phyloP scores from a whole-genome alignment of 1,139 yeast genomes.

The Hyphopichia buzzinii region DNA sequence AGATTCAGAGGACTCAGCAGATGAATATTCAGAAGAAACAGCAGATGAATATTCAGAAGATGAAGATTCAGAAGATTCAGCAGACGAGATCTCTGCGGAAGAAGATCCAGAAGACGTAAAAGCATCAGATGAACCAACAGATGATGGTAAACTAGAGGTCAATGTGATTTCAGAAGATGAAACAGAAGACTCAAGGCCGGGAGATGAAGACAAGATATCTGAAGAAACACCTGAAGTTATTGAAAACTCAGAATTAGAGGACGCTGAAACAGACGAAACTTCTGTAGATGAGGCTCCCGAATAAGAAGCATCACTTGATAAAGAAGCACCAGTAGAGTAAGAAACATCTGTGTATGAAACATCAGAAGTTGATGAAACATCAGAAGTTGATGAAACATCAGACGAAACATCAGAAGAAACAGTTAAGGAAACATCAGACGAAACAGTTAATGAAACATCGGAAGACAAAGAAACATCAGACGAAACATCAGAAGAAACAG shows the following conservation, averaged over 20 bases:
- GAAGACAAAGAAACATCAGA: neutral
- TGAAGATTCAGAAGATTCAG: no score
- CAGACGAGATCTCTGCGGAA: no score
- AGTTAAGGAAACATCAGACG: conserved; percentile 3
- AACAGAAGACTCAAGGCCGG: no score
- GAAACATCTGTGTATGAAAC: neutral
- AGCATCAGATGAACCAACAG: no score
- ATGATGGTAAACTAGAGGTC: no score
- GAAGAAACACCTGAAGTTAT: neutral
- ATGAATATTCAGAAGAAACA: no score
- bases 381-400: neutral
- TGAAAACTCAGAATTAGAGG: neutral
- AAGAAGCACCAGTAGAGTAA: neutral
- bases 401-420: conserved; percentile 3
- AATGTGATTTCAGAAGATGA: no score
- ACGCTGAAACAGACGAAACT: neutral
- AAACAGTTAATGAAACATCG: neutral
- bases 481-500: conserved; percentile 1
- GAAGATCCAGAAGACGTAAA: no score
- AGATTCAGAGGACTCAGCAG: no score
- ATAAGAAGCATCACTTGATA: neutral
- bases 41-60: no score
- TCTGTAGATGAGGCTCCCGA: neutral
- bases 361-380: neutral
- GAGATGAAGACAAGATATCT: no score